Base-by-base conservation (phyloP, 2,329 filamentous ascomycete species). In the Claviceps citrina region DNA sequence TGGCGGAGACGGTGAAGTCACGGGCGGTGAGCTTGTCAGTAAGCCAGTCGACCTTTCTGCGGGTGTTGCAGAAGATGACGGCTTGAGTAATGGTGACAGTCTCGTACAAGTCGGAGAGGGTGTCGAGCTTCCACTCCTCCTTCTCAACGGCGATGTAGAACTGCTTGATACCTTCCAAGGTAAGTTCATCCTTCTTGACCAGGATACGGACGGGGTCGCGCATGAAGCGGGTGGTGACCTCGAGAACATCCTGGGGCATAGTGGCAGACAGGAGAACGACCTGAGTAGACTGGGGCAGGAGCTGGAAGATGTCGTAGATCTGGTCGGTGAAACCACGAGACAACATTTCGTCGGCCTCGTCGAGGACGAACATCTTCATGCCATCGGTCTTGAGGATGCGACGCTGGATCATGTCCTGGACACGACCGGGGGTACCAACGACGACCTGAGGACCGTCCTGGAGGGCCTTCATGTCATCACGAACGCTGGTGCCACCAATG, bases 141-240 rank as follows among this genome's bases (percentile, higher is more conserved):
- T 98, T 96, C 76, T 98, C 91, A 45, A 98, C 91, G 45, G 91
- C 91, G 68, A 98, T 96, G 73, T 95, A 98, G 73, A 95, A 98
- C 67, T 98, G 91, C 78, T 98, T 98, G 63, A 98, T 93, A 84
- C 91, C 91, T 71, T 98, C 91, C 44, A 98, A 85, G 59, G 91
- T 98, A 66, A 98, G 81, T 66, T 98, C 91, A 61, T 93, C 89
- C 78, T 94, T 94, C 83, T 98, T 98, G 68, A 98, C 91, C 54
- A 98, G 76, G 61, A 98, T 96, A 61, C 91, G 87, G 65, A 98
- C 84, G 53, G 91, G 91, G 68, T 98, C 91, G 57, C 86, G 87
- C 91, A 98, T 98, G 77, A 98, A 98, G 73, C 95, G 95, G 70
- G 89, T 96, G 61, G 91, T 98, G 61, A 98, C 87, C 73, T 98